A percentile compares a stretch with the other conserved stretches of the same genome.
Evolutionary conservation across 257 asterid species (phyloP).

Genomic region (Solanum appendiculatum): DNA sequence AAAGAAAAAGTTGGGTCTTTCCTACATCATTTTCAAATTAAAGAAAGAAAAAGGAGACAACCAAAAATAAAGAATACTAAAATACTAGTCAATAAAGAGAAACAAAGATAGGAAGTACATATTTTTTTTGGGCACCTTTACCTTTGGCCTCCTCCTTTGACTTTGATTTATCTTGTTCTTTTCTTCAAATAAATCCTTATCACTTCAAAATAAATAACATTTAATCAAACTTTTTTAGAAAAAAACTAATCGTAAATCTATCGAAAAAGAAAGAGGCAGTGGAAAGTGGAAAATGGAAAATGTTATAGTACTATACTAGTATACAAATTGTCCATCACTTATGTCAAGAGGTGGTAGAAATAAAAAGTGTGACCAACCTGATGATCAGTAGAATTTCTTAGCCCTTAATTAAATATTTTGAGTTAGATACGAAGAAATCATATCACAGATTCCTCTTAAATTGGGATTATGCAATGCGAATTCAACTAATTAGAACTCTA

Average conservation of each 20-base stretch:
- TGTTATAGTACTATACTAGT: background rate
- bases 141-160: background rate
- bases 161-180: background rate
- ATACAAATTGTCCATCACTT: background rate
- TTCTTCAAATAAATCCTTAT: background rate
- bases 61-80: background rate
- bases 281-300: too few species aligned
- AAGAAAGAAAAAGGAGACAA: background rate
- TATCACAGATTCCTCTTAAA: background rate
- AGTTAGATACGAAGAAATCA: background rate
- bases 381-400: background rate
- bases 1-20: background rate
- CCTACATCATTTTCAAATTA: background rate
- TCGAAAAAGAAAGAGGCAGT: background rate
- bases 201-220: background rate
- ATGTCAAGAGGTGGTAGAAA: background rate
- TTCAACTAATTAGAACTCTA: too few species aligned
- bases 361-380: background rate
- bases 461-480: too few species aligned
- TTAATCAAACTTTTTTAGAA: background rate
- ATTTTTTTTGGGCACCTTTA: background rate
- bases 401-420: rapidly evolving
- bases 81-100: background rate
- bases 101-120: background rate
- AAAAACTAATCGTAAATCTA: background rate